These are phyloP conservation scores for Trichosporon sp. DNA, from an alignment of 1,284 basidiomycete species.

Conservation along the genomic window DNA sequence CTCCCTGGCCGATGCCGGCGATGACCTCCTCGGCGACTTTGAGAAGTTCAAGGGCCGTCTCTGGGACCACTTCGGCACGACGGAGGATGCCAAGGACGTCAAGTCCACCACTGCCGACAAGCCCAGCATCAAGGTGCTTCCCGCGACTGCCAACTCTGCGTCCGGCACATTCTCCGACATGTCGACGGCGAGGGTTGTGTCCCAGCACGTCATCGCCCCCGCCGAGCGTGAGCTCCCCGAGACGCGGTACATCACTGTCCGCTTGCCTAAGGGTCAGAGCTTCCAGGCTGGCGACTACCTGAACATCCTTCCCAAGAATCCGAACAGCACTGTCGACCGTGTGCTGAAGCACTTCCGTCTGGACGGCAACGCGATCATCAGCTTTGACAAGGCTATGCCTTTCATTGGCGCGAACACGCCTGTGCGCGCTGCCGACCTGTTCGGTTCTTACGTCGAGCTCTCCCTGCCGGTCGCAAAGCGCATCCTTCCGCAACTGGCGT, in stretches of 20 bases:
- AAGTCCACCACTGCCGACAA: neutral
- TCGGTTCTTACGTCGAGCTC: conserved; percentile 60
- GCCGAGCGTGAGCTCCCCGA: neutral
- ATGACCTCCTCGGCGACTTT: conserved; percentile 20
- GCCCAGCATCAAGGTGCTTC: conserved; percentile 13
- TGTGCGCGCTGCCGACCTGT: conserved; percentile 54
- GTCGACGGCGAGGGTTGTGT: neutral
- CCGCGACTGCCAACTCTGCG: conserved; percentile 17
- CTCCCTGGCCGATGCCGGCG: conserved; percentile 14
- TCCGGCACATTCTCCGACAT: neutral
- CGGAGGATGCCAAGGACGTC: conserved; percentile 2
- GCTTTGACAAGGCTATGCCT: conserved; percentile 57
- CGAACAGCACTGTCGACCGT: conserved; percentile 50
- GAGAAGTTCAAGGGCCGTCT: conserved; percentile 14
- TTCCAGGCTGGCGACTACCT: conserved; percentile 61
- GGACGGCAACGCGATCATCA: conserved; percentile 59
- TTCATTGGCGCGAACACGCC: conserved; percentile 58
- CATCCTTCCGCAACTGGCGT: conserved; percentile 4
- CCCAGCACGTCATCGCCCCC: neutral
- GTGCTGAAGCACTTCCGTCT: conserved; percentile 57
- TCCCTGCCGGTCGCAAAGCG: conserved; percentile 35
- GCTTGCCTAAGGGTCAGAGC: conserved; percentile 56
- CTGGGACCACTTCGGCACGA: conserved; percentile 15
- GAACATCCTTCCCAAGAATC: conserved; percentile 47
- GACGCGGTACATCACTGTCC: conserved; percentile 54